A percentile compares a stretch with the other conserved stretches of the same genome.
phyloP scores from a whole-genome alignment of 805 yeast genomes.

The Pichia rugopelliculosa region DNA sequence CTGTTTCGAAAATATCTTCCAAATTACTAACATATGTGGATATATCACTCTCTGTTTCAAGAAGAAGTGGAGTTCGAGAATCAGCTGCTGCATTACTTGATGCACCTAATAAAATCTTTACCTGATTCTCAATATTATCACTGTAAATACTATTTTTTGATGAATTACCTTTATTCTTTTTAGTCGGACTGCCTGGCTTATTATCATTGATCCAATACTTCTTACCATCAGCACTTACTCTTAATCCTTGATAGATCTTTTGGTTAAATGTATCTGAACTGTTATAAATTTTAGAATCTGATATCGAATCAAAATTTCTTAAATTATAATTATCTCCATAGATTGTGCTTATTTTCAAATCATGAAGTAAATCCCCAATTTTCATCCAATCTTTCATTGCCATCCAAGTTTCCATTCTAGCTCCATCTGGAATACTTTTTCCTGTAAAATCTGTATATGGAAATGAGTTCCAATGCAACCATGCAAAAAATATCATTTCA shows the following conservation, averaged over 20 bases:
- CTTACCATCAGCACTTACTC: conserved; percentile 73
- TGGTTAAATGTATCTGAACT: conserved; percentile 42
- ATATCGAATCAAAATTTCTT: conserved; percentile 75
- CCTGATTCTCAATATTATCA: neutral
- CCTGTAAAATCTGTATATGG: conserved; percentile 66
- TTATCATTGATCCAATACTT: conserved; percentile 66
- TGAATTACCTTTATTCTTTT: neutral
- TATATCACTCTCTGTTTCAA: neutral
- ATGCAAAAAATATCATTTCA: conserved; percentile 79
- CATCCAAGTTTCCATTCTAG: conserved; percentile 47
- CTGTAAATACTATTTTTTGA: neutral
- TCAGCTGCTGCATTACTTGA: neutral
- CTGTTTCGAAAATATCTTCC: neutral
- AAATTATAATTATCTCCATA: conserved; percentile 73
- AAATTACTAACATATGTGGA: neutral
- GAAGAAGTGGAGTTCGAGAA: neutral
- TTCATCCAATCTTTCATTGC: conserved; percentile 78
- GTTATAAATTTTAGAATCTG: conserved; percentile 20
- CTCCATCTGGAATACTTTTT: conserved; percentile 57
- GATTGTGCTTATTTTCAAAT: conserved; percentile 60
- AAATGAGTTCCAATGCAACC: conserved; percentile 85
- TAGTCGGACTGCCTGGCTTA: neutral
- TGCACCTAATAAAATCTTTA: neutral
- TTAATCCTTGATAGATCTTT: conserved; percentile 71
- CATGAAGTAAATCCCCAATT: conserved; percentile 67